Percentiles rank a stretch among this genome's conserved stretches.
phyloP scores from a whole-genome alignment of 352 stramenopile genomes.

The Lagenidium sp. region DNA sequence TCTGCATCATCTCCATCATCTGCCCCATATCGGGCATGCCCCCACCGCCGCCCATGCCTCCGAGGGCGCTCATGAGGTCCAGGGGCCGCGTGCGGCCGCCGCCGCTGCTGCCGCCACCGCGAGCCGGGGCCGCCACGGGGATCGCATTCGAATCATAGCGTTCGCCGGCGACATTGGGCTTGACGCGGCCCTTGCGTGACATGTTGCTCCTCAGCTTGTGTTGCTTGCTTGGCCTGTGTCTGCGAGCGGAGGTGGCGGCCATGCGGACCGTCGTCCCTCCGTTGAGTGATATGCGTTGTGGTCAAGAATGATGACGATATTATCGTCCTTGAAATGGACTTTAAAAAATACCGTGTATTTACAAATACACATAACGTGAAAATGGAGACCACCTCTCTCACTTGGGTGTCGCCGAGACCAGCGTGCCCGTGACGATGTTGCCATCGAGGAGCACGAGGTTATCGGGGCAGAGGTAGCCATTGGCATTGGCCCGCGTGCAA shows the following conservation, averaged over 20 bases:
- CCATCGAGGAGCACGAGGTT: conserved; percentile 58
- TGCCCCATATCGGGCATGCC: conserved; percentile 47
- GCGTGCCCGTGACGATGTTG: conserved; percentile 41
- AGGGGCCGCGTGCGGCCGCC: conserved; percentile 23
- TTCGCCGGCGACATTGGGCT: conserved; percentile 77
- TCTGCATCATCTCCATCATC: conserved; percentile 33
- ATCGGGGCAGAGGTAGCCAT: conserved; percentile 60
- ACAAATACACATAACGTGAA: no score
- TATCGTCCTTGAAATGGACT: no score
- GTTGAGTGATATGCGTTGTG: no score
- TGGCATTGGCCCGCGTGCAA: conserved; percentile 40
- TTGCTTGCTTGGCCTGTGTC: no score
- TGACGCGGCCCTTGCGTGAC: conserved; percentile 49
- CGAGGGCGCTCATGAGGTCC: conserved; percentile 52
- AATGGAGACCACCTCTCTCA: neutral
- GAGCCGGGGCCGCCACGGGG: conserved; percentile 16
- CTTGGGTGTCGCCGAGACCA: conserved; percentile 27
- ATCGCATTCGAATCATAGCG: conserved; percentile 79
- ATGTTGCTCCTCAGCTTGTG: no score
- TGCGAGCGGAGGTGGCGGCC: no score
- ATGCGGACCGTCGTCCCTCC: no score
- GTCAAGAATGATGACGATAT: no score
- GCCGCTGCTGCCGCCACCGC: conserved; percentile 5
- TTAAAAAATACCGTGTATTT: no score
- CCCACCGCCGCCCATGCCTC: conserved; percentile 19